Conservation (phyloP, 2,329 filamentous ascomycete species). For the Lachnellula arida region DNA sequence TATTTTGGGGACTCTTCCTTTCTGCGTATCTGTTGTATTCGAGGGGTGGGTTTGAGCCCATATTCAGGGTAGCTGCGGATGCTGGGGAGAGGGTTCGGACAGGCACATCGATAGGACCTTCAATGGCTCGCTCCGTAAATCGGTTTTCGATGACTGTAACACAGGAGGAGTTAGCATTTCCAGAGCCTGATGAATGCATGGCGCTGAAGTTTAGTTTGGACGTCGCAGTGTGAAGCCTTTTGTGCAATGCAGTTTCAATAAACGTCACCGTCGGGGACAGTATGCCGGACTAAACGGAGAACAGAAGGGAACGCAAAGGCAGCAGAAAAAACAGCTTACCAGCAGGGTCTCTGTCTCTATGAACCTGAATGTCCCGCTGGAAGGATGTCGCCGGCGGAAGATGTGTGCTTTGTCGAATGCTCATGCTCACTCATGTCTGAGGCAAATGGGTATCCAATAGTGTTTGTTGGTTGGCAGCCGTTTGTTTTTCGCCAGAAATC, state of each 20-base stretch:
- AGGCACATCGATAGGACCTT: constrained; percentile 16
- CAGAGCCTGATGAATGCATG: neutral
- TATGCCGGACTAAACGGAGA: neutral
- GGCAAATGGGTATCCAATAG: neutral
- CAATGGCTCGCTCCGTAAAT: neutral
- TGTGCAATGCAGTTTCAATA: neutral
- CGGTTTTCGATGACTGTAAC: neutral
- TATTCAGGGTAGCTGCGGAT: constrained; percentile 28
- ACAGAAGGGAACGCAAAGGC: neutral
- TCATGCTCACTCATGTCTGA: constrained; percentile 22
- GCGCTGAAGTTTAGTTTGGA: neutral
- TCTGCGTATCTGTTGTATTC: constrained; percentile 5
- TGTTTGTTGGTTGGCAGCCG: neutral
- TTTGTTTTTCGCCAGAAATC: neutral
- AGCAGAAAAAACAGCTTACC: constrained; percentile 9
- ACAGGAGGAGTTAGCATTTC: neutral
- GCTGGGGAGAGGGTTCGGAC: constrained; percentile 24
- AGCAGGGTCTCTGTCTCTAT: constrained; percentile 15
- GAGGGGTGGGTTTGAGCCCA: constrained; percentile 4
- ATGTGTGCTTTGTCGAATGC: constrained; percentile 13
- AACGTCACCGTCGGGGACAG: neutral
- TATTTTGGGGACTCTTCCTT: constrained; percentile 17
- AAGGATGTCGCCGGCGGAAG: constrained; percentile 4
- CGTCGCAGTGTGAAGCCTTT: neutral
- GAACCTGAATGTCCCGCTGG: constrained; percentile 13